phyloP scores from a whole-genome alignment of 1,284 basidiomycete genomes.

The Jaminaea rosea region DNA sequence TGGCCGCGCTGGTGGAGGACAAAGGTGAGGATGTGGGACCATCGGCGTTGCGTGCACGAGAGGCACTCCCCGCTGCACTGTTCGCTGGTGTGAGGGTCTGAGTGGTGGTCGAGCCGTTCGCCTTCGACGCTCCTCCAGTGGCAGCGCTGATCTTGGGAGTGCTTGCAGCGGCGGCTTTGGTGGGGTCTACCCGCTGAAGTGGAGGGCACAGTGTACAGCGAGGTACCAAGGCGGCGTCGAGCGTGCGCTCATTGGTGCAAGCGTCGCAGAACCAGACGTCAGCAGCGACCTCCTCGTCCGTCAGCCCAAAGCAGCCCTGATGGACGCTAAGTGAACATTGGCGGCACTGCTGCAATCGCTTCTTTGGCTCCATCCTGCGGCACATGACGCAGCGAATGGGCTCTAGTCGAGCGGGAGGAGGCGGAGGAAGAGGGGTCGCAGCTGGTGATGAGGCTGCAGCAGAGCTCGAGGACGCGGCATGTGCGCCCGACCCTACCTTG shows the following conservation, averaged over 20 bases:
- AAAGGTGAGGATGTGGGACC: no score
- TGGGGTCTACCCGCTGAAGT: constrained; percentile 4
- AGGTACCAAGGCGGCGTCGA: constrained; percentile 27
- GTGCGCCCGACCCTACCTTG: constrained; percentile 11
- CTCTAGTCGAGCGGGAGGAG: constrained; percentile 14
- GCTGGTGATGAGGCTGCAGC: constrained; percentile 2
- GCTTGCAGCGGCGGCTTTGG: constrained; percentile 12
- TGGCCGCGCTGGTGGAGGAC: background rate
- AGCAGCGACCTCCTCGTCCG: constrained; percentile 23
- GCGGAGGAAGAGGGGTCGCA: background rate
- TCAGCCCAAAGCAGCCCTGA: constrained; percentile 38
- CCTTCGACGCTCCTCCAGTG: no score
- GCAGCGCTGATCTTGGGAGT: no score
- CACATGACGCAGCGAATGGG: constrained; percentile 41
- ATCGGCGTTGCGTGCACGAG: constrained; percentile 5
- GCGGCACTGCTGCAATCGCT: constrained; percentile 32
- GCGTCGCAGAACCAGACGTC: constrained; percentile 37
- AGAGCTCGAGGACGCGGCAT: constrained; percentile 4
- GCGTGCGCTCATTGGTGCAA: constrained; percentile 37
- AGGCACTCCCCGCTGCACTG: background rate
- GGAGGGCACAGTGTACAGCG: constrained; percentile 33
- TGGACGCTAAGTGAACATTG: constrained; percentile 41
- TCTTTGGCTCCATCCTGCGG: constrained; percentile 36
- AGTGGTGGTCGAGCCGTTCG: background rate
- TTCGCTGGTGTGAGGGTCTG: background rate